phyloP scores from a whole-genome alignment of 768 basidiomycete species.

The Suillus spraguei region DNA sequence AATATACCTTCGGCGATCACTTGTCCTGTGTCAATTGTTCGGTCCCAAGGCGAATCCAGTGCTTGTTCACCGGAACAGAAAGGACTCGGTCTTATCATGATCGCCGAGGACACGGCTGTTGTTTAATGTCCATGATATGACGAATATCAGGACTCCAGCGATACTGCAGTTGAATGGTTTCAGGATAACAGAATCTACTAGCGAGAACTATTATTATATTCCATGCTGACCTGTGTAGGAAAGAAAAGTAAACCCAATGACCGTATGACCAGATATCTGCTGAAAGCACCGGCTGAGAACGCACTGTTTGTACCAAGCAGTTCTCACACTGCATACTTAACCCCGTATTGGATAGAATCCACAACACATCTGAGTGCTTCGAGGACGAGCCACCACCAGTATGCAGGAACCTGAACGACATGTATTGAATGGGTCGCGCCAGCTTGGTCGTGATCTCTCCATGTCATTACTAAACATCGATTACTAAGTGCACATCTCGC shows the following conservation, averaged over 20 bases:
- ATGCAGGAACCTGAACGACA: neutral
- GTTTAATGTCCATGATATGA: neutral
- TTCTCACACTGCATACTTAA: neutral
- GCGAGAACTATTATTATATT: neutral
- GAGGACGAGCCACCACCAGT: neutral
- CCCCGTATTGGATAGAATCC: neutral
- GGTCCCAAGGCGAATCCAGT: neutral
- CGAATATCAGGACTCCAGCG: neutral
- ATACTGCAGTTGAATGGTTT: neutral
- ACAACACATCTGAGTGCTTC: neutral
- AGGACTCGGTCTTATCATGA: neutral
- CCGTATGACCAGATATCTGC: neutral
- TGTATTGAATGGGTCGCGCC: neutral
- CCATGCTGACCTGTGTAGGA: neutral
- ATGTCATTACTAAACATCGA: neutral
- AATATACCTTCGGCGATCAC: neutral
- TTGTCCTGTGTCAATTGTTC: neutral
- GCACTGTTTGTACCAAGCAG: neutral
- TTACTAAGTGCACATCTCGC: neutral
- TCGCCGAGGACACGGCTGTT: neutral
- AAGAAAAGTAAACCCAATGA: neutral
- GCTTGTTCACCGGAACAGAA: neutral
- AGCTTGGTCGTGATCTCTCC: neutral
- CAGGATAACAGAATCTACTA: neutral
- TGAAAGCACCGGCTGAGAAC: neutral